These are phyloP conservation scores for Mucor plumbeus DNA, from an alignment of 371 early-diverging fungal species.

Conservation along the genomic window DNA sequence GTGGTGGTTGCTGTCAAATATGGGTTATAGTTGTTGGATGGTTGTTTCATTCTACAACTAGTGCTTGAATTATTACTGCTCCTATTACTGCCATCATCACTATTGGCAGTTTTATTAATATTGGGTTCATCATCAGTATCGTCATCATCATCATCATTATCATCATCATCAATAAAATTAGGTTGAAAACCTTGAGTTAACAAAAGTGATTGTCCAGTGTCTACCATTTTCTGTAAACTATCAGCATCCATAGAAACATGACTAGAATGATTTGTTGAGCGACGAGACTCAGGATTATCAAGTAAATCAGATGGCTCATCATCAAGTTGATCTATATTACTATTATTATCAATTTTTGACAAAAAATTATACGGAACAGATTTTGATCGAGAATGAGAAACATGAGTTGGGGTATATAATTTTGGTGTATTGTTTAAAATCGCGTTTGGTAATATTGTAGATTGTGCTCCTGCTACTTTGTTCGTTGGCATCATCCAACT, in stretches of 20 bases:
- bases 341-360: background rate
- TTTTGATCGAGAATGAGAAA: constrained; percentile 38
- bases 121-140: background rate
- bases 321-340: background rate
- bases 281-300: background rate
- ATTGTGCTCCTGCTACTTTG: background rate
- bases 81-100: background rate
- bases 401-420: constrained; percentile 5
- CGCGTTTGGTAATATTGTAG: background rate
- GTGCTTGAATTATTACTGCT: background rate
- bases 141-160: background rate
- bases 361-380: constrained; percentile 27
- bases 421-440: background rate
- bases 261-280: background rate
- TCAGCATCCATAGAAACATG: constrained; percentile 14
- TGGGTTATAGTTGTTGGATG: background rate
- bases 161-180: constrained; percentile 18
- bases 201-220: constrained; percentile 39
- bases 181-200: constrained; percentile 40
- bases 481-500: constrained; percentile 15
- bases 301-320: background rate
- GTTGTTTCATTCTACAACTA: background rate
- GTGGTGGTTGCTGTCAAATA: background rate
- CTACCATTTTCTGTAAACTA: constrained; percentile 22
- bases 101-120: background rate